Base-by-base conservation (phyloP, 352 stramenopile genomes). In the Phytophthora foliorum region DNA sequence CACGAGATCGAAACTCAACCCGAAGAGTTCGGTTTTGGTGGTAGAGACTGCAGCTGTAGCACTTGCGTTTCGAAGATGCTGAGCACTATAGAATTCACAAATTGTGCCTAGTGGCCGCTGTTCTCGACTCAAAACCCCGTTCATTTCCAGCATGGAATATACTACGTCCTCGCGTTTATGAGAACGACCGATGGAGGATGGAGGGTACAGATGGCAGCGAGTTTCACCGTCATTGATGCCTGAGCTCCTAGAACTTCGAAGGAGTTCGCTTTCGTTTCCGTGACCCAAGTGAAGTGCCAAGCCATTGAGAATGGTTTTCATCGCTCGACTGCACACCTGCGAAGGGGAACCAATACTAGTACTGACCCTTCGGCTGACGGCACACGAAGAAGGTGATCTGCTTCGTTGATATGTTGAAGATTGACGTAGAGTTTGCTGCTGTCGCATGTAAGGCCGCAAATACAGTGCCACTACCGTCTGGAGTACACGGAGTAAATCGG, bases 131-230 rank as follows among this genome's bases (percentile, higher is more conserved):
- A 94, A 54, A 11, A 93, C 72, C 13, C 58, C 63, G 24, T 84
- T 81, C 87, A 93, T 94, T 58, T 93, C 87, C 25, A 93, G 62
- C 80, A 94, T 93, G 4, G 87, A 86, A 36, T 84, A 90, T 5
- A 94, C 64, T 5, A 92, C 74, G 29, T 91, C 78, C 46, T 91
- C 84, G 0, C 78, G 77, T 52, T 72, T 82, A 16, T 86, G 60
- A 10, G 51, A 48, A 21, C 69, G 50, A 32, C 57, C 57, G 6
- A 74, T 67, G 46, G 55, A 53, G 34, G 57, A 57, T 52, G 63
- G 48, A 42, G 59, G 39, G 13, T 66, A 67, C 14, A 48, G 69
- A 31, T 75, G 74, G 57, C 58, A 69, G 0, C 54, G 60, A 4
- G 61, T 55, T 54, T 72, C 64, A 31, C 64, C 56, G 38, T 63